Conservation (phyloP, 768 basidiomycete genomes). For the Chalciporus chontae region DNA sequence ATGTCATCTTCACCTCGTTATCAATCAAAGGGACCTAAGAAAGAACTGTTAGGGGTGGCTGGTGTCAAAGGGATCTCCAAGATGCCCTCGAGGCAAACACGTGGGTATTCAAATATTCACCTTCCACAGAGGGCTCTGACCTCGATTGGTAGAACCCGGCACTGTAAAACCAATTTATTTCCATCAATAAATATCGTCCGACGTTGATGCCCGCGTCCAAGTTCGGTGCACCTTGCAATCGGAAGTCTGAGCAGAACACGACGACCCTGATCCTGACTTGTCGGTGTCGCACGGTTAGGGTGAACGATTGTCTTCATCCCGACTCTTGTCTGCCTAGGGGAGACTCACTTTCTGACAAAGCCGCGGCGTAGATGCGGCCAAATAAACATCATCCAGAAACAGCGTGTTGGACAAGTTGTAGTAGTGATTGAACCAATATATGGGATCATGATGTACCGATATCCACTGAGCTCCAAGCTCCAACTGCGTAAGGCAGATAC, state of each 20-base stretch:
- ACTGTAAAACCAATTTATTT: background rate
- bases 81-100: slow-evolving; percentile 20
- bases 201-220: background rate
- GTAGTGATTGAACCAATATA: too few relatives aligned
- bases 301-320: too few relatives aligned
- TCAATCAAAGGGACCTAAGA: background rate
- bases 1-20: background rate
- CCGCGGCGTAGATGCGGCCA: too few relatives aligned
- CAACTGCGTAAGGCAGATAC: too few relatives aligned
- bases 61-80: background rate
- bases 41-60: slow-evolving; percentile 12
- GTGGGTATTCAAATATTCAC: slow-evolving; percentile 5
- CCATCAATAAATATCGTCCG: slow-evolving; percentile 1
- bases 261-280: background rate
- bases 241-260: background rate
- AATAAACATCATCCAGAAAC: too few relatives aligned
- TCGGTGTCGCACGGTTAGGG: too few relatives aligned
- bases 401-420: too few relatives aligned
- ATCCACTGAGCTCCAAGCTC: too few relatives aligned
- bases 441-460: too few relatives aligned
- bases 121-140: background rate
- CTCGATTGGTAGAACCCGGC: slow-evolving; percentile 1
- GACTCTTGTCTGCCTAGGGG: too few relatives aligned
- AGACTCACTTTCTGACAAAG: too few relatives aligned
- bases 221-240: background rate